Conservation (phyloP, 139 green algal genomes). For the Coelastrella sp. region DNA sequence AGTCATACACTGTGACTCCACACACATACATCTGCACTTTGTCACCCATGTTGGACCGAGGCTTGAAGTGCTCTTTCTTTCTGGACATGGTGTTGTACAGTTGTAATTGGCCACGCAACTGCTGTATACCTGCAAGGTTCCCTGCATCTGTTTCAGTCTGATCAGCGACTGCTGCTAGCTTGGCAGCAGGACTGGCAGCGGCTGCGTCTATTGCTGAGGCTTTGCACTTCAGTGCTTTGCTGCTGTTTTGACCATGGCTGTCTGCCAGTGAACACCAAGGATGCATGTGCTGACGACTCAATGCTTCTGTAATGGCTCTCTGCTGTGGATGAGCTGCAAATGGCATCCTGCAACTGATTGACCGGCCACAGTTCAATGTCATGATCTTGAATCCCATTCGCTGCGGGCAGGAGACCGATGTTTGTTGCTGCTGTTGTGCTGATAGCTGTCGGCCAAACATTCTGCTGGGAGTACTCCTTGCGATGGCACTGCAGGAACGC, state of each 20-base stretch:
- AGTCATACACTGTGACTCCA: conserved; percentile 96
- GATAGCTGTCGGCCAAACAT: conserved; percentile 23
- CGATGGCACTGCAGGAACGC: not conserved
- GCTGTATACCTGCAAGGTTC: not conserved
- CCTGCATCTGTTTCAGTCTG: not conserved
- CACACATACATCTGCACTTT: conserved; percentile 98
- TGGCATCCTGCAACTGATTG: not conserved
- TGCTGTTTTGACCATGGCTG: no score
- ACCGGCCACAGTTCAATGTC: no score
- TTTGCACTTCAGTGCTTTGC: not conserved
- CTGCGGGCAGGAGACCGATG: not conserved
- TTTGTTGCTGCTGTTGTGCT: conserved; percentile 4
- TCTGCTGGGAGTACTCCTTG: not conserved
- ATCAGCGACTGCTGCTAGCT: not conserved
- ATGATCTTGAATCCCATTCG: not conserved
- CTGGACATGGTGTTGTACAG: conserved; percentile 93
- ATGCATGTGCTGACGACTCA: no score
- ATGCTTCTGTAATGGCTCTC: no score
- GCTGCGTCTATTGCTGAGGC: not conserved
- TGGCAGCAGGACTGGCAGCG: not conserved
- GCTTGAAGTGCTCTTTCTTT: conserved; percentile 86
- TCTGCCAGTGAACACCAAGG: no score
- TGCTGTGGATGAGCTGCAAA: not conserved
- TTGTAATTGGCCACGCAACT: conserved; percentile 52
- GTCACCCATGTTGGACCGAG: conserved; percentile 50